Base-by-base conservation (phyloP, 2,329 filamentous ascomycete species). In the Venturia oleaginea region DNA sequence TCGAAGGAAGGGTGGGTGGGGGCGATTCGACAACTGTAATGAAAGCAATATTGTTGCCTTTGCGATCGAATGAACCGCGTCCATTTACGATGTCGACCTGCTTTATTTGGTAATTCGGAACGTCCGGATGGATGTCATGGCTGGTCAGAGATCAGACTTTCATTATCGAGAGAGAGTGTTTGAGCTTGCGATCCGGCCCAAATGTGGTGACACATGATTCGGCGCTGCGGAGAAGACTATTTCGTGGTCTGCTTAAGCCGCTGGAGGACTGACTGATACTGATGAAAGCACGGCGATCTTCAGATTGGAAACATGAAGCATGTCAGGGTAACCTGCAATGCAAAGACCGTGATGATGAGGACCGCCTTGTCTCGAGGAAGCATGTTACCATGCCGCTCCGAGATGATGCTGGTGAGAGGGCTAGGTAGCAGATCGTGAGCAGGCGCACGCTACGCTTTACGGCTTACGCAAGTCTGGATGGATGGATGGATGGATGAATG, bases 241-340 rank as follows among this genome's bases (percentile, higher is more conserved):
- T 34, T n/a, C 11, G 51, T 57, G 51, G 19, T n/a, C 10, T 57
- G 51, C 24, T 34, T 30, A 57, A 57, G 51, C 51, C 51, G 15
- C 51, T 51, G 46, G n/a, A 27, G 27, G 46, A 22, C 22, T 32
- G n/a, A n/a, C n/a, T n/a, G n/a, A n/a, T n/a, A n/a, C n/a, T n/a
- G 19, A 32, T 8, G 51, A 55, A n/a, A 55, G 51, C 51, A 57
- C 51, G 51, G 51, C 51, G 51, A 57, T 57, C 51, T 27, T 57
- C 51, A 19, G 51, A 34, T 15, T 57, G 51, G 51, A 57, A 57
- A 57, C 51, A 34, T 7, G 22, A 34, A n/a, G 30, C 24, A 57
- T 57, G 51, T 57, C 51, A 34, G 51, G 51, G 51, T 57, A 34
- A 55, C 48, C 48, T 55, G 48, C 48, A 55, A 55, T n/a, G 51